phyloP scores from a whole-genome alignment of 768 basidiomycete species.

The Sporobolomyces phaffii region DNA sequence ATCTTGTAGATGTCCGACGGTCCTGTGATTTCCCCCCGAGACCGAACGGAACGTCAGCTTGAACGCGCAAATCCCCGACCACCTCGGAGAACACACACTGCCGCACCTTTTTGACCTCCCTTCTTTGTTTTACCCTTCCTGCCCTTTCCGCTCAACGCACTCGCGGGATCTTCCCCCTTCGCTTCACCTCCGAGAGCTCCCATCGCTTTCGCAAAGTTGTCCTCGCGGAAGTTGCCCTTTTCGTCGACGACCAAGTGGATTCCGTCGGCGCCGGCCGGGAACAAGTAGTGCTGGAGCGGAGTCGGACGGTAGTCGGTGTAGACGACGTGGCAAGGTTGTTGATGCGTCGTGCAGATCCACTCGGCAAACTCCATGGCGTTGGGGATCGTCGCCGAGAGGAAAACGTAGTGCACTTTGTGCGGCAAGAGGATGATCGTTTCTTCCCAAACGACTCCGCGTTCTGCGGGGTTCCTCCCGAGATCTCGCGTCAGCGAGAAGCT shows the following conservation, averaged over 20 bases:
- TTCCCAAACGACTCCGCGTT: slow-evolving; percentile 99
- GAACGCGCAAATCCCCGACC: too few species aligned
- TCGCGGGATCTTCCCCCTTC: slow-evolving; percentile 58
- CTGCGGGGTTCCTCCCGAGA: too few species aligned
- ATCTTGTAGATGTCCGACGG: slow-evolving; percentile 93
- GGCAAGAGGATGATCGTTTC: slow-evolving; percentile 96
- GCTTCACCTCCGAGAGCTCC: slow-evolving; percentile 60
- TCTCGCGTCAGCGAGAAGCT: too few species aligned
- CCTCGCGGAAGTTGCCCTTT: slow-evolving; percentile 91
- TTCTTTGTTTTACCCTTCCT: slow-evolving; percentile 88
- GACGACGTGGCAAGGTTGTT: slow-evolving; percentile 97
- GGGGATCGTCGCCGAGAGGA: slow-evolving; percentile 96
- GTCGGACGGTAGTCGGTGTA: slow-evolving; percentile 99
- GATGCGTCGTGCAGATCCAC: slow-evolving; percentile 95
- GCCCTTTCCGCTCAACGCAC: slow-evolving; percentile 73
- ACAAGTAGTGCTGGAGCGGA: slow-evolving; percentile 94
- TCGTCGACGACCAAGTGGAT: slow-evolving; percentile 99
- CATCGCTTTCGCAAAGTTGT: slow-evolving; percentile 98
- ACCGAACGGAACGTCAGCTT: not conserved
- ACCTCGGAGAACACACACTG: not conserved
- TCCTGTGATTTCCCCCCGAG: slow-evolving; percentile 51
- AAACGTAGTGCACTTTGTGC: slow-evolving; percentile 92
- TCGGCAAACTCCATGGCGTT: slow-evolving; percentile 99
- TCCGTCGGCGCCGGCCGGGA: slow-evolving; percentile 91
- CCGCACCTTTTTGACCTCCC: slow-evolving; percentile 78